phyloP scores from a whole-genome alignment of 441 rosid species.

The Sinapis alba region DNA sequence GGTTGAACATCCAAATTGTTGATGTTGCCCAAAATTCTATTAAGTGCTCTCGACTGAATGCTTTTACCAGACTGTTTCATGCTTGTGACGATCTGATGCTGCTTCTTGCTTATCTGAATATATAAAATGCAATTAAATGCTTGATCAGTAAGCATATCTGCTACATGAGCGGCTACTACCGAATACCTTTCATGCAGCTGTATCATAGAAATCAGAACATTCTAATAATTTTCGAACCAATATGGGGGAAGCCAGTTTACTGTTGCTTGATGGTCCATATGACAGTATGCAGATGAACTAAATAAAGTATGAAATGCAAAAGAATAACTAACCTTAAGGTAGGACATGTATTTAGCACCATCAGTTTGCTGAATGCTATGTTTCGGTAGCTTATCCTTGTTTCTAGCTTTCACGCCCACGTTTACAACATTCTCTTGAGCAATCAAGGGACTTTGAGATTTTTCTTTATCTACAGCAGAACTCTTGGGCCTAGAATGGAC shows the following conservation, averaged over 20 bases:
- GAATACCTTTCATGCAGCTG: slow-evolving; percentile 14
- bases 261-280: slow-evolving; percentile 12
- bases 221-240: slow-evolving; percentile 14
- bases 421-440: slow-evolving; percentile 45
- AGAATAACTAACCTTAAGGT: slow-evolving; percentile 65
- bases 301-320: slow-evolving; percentile 12
- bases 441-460: slow-evolving; percentile 42
- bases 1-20: slow-evolving; percentile 77
- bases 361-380: slow-evolving; percentile 61
- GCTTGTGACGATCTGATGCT: slow-evolving; percentile 81
- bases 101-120: slow-evolving; percentile 95
- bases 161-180: slow-evolving; percentile 4
- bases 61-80: slow-evolving; percentile 87
- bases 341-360: slow-evolving; percentile 91
- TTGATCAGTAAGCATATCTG: slow-evolving; percentile 28
- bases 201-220: not conserved
- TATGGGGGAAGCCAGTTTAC: slow-evolving; percentile 8
- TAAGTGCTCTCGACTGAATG: slow-evolving; percentile 74
- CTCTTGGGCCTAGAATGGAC: slow-evolving; percentile 29
- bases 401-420: slow-evolving; percentile 41
- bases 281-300: not conserved
- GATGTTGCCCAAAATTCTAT: slow-evolving; percentile 74
- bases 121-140: slow-evolving; percentile 16
- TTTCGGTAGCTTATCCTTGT: slow-evolving; percentile 58
- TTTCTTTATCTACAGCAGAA: slow-evolving; percentile 40